Base-by-base conservation (phyloP, 768 basidiomycete genomes). In the Daedalea quercina region DNA sequence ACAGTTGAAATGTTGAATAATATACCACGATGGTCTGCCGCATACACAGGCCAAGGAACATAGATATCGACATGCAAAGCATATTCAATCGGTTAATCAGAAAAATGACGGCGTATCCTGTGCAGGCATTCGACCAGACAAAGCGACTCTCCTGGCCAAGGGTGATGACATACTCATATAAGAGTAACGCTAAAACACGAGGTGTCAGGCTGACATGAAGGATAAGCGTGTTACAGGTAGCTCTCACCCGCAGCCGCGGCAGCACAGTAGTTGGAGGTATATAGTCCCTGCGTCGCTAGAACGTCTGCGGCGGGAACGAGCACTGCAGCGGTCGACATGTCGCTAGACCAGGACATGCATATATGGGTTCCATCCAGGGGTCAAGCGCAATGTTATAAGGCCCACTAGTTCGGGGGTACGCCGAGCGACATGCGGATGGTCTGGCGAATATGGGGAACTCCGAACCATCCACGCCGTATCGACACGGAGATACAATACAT, bases 71-170 rank as follows among this genome's bases (percentile, higher is more conserved):
- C 20, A 49, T 17, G 9, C 22, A 25, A 9, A 49, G 33, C 41
- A 49, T 37, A 15, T 31, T 25, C 34, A 47, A 22, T 11, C 53
- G 45, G 40, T 54, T 54, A 3, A 48, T 33, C 12, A 47, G 25
- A 26, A 54, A 54, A 11, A 56, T 20, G 33, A 15, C 37, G 15
- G 37, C 19, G 15, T 40, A 40, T 6, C 37, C 37, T 3, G 13
- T 15, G 6, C 6, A 15, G 6, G 6, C 37, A 15, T 19, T 15
- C 6, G 15, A 8, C 37, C 37, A 40, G 15, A 40, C 15, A 15
- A 8, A 40, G 15, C 37, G 37, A 19, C 13, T 19, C 37, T 40
- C 37, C 15, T 40, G 37, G 37, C 37, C 37, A 4, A 40, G 3
- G 15, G 37, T 40, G 37, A 40, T 15, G 13, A 40, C 37, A 6